phyloP scores from a whole-genome alignment of 169 alveolate species.

The Eimeria necatrix region DNA sequence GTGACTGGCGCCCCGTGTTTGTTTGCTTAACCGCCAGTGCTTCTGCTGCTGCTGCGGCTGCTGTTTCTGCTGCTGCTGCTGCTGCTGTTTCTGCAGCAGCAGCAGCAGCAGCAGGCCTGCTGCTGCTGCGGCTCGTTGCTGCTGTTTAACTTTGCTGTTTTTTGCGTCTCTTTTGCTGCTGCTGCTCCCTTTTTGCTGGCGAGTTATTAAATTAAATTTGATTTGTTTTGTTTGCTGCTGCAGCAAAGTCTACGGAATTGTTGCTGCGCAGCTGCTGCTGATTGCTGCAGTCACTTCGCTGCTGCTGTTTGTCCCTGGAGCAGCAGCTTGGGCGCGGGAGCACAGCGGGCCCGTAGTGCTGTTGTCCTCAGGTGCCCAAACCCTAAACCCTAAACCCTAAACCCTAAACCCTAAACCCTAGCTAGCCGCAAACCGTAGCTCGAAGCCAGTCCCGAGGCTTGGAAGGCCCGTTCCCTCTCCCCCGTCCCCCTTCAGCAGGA shows the following conservation, averaged over 20 bases:
- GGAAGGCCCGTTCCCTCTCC: too few species aligned
- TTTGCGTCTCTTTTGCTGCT: neutral
- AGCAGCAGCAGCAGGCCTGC: too few species aligned
- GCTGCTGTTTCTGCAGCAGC: too few species aligned
- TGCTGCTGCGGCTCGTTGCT: neutral
- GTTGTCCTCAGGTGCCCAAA: conserved; percentile 19
- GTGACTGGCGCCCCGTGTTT: too few species aligned
- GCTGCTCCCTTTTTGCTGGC: neutral
- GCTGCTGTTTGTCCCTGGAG: conserved; percentile 60
- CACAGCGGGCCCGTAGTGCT: conserved; percentile 4
- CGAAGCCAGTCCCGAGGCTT: too few species aligned
- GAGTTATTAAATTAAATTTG: neutral
- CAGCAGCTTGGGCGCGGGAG: neutral
- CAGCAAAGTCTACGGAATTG: conserved; percentile 79
- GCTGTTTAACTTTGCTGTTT: neutral
- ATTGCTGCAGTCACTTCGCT: conserved; percentile 61
- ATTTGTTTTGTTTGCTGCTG: neutral
- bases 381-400: too few species aligned
- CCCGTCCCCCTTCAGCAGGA: too few species aligned
- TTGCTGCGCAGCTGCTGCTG: conserved; percentile 64
- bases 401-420: too few species aligned
- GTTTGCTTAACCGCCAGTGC: too few species aligned
- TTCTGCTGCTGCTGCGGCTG: too few species aligned
- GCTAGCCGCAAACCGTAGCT: too few species aligned
- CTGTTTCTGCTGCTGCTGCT: too few species aligned